Evolutionary conservation across 208 protist species (phyloP), one percentile per base, ranked within the genome.

Genomic region (Crithidia bombi): DNA sequence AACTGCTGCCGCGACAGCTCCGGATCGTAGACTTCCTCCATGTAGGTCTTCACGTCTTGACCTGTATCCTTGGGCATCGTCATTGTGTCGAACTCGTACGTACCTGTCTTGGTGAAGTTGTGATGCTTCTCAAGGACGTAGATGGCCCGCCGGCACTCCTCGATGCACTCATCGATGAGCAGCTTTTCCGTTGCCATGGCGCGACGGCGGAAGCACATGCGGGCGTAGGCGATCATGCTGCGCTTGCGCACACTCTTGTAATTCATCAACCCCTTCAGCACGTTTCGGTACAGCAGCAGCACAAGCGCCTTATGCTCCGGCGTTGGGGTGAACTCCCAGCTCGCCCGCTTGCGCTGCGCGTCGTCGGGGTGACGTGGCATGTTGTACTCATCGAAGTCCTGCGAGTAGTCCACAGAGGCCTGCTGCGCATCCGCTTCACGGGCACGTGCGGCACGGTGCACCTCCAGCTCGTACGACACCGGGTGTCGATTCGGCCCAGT

Each of bases 11-110:
- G 84, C 23, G 86, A 91, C 41, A 94, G 44, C 78, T 94, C 86
- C 23, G 91, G 91, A 69, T 96, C 91, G 71, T 96, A 96, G 35
- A 92, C 84, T 73, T 96, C 91, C 79, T 96, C 91, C 91, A 96
- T 96, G 81, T 96, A 96, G 33, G 86, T 93, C 79, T 89, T 86
- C 74, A 96, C 91, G 65, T 96, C 89, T 63, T 96, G 91, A 12
- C 91, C 91, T n/a, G 91, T 96, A 64, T 96, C 88, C 52, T 89
- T 89, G 4, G 91, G 91, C 56, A 96, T 70, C 28, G 78, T 76
- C 91, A 96, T 96, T 44, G 72, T 80, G 55, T 96, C 91, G 51
- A 84, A 96, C 83, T 96, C 88, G 63, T 94, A 96, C 33, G 69
- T 81, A 50, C 83, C 76, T 2, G 88, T 93, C 55, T 69, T 65